phyloP scores from a whole-genome alignment of 2,329 filamentous ascomycete species.

The Alternaria burnsii region DNA sequence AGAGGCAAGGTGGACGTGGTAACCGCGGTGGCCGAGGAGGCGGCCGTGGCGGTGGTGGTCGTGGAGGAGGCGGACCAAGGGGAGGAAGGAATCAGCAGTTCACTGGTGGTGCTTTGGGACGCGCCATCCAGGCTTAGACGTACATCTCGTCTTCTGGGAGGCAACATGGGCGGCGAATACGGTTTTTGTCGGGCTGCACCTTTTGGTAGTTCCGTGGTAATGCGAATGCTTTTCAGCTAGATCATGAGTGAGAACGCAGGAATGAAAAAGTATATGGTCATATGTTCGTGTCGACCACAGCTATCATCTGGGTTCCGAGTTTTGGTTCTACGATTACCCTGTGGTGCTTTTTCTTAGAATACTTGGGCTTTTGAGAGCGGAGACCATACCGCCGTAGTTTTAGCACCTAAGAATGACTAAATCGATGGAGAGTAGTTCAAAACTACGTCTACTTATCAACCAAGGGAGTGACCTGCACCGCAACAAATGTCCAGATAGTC shows the following conservation, averaged over 20 bases:
- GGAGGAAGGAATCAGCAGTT: slow-evolving; percentile 77
- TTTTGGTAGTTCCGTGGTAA: slow-evolving; percentile 11
- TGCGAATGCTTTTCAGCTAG: slow-evolving; percentile 9
- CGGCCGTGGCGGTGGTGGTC: slow-evolving; percentile 63
- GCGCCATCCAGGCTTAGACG: slow-evolving; percentile 59
- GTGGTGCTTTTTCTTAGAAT: not conserved
- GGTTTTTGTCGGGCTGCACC: slow-evolving; percentile 10
- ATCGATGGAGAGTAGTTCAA: not conserved
- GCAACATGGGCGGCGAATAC: slow-evolving; percentile 9
- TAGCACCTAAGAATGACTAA: not conserved
- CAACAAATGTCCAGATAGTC: not conserved
- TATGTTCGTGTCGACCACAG: not conserved
- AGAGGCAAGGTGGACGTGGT: slow-evolving; percentile 85
- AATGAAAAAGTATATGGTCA: slow-evolving; percentile 6
- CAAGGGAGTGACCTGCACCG: not conserved
- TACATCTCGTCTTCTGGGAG: slow-evolving; percentile 4
- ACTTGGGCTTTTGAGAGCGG: not conserved
- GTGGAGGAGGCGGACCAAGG: slow-evolving; percentile 66
- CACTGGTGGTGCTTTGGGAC: slow-evolving; percentile 79
- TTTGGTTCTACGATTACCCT: not conserved
- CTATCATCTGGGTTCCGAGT: not conserved
- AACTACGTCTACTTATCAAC: not conserved
- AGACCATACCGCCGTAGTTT: not conserved
- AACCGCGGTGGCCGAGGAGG: slow-evolving; percentile 69
- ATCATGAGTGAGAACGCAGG: slow-evolving; percentile 7